Base-by-base conservation (phyloP, 2,329 filamentous ascomycete species). In the Neofusicoccum sp. region DNA sequence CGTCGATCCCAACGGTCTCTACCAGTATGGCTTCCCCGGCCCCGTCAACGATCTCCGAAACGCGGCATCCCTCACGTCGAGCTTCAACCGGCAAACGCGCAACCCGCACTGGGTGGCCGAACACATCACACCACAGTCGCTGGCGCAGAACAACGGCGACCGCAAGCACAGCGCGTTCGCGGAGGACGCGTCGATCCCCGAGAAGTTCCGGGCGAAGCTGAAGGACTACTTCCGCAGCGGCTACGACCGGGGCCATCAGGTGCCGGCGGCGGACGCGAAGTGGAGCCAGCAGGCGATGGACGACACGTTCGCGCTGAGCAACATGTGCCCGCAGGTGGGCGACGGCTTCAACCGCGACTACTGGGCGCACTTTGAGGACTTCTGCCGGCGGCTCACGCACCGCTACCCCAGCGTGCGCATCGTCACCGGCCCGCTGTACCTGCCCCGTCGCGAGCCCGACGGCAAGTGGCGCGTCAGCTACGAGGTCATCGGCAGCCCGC, bases 271-370 rank as follows among this genome's bases (percentile, higher is more conserved):
- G 44, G 95, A 99, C 79, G 92, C 91, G 63, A 96, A 96, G 80
- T 99, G 95, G 93, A 91, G 88, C 66, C 95, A 99, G 79, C 78
- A 85, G 39, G 93, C 95, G 67, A 97, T 99, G 92, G 88, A 99
- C 79, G 92, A 91, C 64, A 99, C 95, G 2, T 99, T 99, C 74
- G 89, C 87, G 73, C 85, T 99, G 62, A 89, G 85, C 74, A 99
- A 99, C 81, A 99, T 99, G 93, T 97, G 93, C 74, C 95, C 95
- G 36, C 95, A 99, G 80, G 95, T 99, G 34, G 95, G 95, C 68
- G 92, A 97, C 74, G 95, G 95, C 64, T 99, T 99, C 84, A 99
- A 99, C 81, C 86, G 95, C 58, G 95, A 99, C 80, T 99, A 99
- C 85, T 99, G 95, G 95, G 91, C 95, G 41, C 95, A 99, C 77